Conservation (phyloP, 352 stramenopile genomes). For the Thalassiosira allenii region DNA sequence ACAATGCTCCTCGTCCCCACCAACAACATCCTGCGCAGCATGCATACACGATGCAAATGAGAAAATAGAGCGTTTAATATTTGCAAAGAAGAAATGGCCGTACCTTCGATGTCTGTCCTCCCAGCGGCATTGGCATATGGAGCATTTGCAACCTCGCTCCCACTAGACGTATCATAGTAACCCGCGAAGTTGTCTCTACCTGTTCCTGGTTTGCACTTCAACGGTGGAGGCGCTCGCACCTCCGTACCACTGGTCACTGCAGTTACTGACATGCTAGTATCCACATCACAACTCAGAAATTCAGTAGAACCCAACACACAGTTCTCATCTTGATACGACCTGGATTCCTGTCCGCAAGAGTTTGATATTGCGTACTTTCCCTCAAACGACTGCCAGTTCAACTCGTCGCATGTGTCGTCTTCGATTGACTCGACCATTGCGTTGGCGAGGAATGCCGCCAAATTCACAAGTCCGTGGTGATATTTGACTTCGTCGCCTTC, state of each 20-base stretch:
- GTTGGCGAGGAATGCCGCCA: conserved; percentile 57
- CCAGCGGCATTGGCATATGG: conserved; percentile 37
- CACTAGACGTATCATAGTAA: conserved; percentile 40
- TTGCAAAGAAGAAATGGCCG: too few species aligned
- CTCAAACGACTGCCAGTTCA: conserved; percentile 38
- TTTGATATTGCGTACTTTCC: conserved; percentile 53
- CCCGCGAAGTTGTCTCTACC: conserved; percentile 49
- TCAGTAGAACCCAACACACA: conserved; percentile 32
- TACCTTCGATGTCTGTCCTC: conserved; percentile 41
- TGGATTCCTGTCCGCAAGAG: conserved; percentile 43
- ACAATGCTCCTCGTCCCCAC: conserved; percentile 47
- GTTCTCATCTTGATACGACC: conserved; percentile 55
- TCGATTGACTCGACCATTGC: conserved; percentile 59
- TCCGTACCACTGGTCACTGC: conserved; percentile 37
- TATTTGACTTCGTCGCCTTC: conserved; percentile 3
- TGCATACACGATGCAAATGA: too few species aligned
- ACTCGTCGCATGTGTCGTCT: conserved; percentile 57
- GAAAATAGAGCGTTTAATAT: too few species aligned
- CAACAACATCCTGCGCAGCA: too few species aligned
- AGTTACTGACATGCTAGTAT: conserved; percentile 50
- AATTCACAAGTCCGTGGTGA: conserved; percentile 42
- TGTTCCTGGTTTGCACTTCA: conserved; percentile 29
- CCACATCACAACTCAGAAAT: conserved; percentile 43
- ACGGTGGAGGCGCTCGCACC: conserved; percentile 32
- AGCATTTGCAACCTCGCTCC: conserved; percentile 4